These are phyloP conservation scores for Oenanthe sinensis DNA, from an alignment of 129 eudicot species.

Conservation along the genomic window DNA sequence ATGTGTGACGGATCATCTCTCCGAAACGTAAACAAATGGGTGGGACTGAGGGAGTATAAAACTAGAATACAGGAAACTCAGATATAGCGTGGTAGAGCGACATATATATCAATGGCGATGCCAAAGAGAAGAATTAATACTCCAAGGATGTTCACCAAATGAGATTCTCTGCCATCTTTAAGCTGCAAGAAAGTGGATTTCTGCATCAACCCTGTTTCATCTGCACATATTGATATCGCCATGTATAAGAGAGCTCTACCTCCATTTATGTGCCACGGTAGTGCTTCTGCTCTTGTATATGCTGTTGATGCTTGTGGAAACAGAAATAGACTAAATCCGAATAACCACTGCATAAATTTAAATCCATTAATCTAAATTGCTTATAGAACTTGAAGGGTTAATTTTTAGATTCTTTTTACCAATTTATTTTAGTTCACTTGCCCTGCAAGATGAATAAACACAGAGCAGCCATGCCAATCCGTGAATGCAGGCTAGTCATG, in stretches of 20 bases:
- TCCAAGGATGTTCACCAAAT: conserved; percentile 61
- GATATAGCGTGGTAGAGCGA: conserved; percentile 48
- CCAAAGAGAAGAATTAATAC: conserved; percentile 77
- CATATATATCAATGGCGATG: conserved; percentile 67
- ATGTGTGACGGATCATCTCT: too few species aligned
- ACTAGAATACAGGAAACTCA: conserved; percentile 6
- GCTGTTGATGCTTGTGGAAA: conserved; percentile 31
- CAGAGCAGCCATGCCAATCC: conserved; percentile 87
- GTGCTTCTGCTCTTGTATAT: conserved; percentile 29
- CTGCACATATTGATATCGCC: conserved; percentile 80
- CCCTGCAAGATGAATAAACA: conserved; percentile 79
- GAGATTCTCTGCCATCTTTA: conserved; percentile 34
- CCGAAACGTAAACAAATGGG: too few species aligned
- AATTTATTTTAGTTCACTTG: conserved; percentile 11
- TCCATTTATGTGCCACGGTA: conserved; percentile 63
- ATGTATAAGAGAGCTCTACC: conserved; percentile 71
- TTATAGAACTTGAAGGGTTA: not conserved
- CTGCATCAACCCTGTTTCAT: conserved; percentile 80
- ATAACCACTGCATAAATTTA: conserved; percentile 48
- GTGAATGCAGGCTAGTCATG: conserved; percentile 83
- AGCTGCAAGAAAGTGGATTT: conserved; percentile 41
- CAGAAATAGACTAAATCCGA: conserved; percentile 50
- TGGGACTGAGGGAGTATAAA: not conserved
- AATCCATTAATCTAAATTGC: not conserved
- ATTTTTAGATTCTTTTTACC: not conserved